A percentile compares a stretch with the other conserved stretches of the same genome.
phyloP scores from a whole-genome alignment of 1,139 yeast species.

The Eremothecium sinecaudum region DNA sequence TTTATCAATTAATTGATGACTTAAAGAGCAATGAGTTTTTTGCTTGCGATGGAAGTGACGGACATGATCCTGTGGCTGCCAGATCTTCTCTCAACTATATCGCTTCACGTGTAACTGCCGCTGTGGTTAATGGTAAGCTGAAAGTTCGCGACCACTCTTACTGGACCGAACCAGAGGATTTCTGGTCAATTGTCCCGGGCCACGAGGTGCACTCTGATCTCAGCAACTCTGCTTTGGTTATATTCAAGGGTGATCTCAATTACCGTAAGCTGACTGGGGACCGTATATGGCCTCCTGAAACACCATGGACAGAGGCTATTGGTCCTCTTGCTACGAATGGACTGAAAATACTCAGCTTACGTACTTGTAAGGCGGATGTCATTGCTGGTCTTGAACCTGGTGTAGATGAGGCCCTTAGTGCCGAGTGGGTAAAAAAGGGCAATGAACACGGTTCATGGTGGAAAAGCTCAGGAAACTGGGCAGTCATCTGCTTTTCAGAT shows the following conservation, averaged over 20 bases:
- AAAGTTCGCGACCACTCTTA: conserved; percentile 56
- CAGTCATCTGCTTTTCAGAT: conserved; percentile 58
- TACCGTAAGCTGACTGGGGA: conserved; percentile 92
- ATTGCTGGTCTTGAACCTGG: conserved; percentile 76
- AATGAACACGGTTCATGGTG: conserved; percentile 64
- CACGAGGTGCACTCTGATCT: conserved; percentile 43
- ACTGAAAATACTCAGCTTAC: conserved; percentile 58
- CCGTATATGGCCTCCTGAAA: conserved; percentile 75
- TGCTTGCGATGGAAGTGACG: conserved; percentile 37
- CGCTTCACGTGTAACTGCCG: conserved; percentile 41
- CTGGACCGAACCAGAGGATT: conserved; percentile 77
- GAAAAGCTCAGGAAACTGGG: conserved; percentile 89
- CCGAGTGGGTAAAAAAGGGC: conserved; percentile 48
- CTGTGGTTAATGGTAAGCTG: conserved; percentile 44
- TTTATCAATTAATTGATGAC: conserved; percentile 49
- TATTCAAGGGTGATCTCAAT: conserved; percentile 92
- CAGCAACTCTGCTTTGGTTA: conserved; percentile 55
- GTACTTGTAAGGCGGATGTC: conserved; percentile 98
- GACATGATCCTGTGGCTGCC: conserved; percentile 32
- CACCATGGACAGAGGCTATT: conserved; percentile 62
- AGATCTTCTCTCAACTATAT: conserved; percentile 34
- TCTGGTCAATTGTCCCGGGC: conserved; percentile 61
- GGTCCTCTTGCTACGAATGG: conserved; percentile 54
- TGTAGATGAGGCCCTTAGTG: conserved; percentile 54
- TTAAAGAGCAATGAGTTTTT: conserved; percentile 47